These are phyloP conservation scores for Cynanchum wilfordii DNA, from an alignment of 257 asterid species.

Conservation along the genomic window DNA sequence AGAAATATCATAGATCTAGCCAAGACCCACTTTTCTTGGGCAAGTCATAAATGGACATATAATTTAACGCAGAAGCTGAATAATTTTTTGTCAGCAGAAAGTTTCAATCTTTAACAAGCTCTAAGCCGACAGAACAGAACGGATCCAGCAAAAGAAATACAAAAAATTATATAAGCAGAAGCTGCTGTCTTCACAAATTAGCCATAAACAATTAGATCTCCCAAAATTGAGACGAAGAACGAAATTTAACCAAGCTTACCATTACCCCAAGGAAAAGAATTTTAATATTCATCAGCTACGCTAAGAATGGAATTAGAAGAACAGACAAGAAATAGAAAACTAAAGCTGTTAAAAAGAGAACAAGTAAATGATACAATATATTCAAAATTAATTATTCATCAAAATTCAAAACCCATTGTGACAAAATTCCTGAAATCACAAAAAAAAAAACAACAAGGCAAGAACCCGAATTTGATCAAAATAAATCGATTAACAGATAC, in stretches of 20 bases:
- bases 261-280: not conserved
- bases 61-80: not conserved
- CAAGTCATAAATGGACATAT: not conserved
- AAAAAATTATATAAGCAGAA: not conserved
- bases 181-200: not conserved
- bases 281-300: not conserved
- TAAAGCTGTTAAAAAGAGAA: not conserved
- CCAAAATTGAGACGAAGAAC: not conserved
- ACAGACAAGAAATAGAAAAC: not conserved
- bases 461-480: not conserved
- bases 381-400: not conserved
- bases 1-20: not conserved
- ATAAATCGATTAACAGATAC: not conserved
- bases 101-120: not conserved
- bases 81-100: not conserved
- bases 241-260: constrained; percentile 2
- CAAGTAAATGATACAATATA: not conserved
- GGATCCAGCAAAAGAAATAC: not conserved
- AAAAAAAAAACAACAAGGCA: not conserved
- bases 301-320: not conserved
- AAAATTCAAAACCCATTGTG: not conserved
- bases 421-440: not conserved
- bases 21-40: not conserved
- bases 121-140: not conserved
- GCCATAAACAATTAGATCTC: constrained; percentile 10